Evolutionary conservation across 23 red algal genomes (phyloP).

Genomic region (Cyanidium caldarium): DNA sequence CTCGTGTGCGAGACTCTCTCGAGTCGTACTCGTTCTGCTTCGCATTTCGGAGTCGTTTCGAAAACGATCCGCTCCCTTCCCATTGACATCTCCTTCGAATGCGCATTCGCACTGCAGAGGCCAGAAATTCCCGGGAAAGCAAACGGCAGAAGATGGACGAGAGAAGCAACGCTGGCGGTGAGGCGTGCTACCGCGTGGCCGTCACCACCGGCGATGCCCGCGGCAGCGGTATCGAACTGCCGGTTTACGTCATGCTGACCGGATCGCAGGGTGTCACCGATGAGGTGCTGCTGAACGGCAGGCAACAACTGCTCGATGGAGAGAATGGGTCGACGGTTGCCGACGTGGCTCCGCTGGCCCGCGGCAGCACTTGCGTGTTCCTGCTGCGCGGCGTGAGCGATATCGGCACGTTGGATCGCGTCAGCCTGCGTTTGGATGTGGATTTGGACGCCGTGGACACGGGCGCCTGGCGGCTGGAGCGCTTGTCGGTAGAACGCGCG

Average conservation of each 20-base stretch:
- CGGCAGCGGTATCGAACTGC: not conserved
- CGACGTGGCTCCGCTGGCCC: not conserved
- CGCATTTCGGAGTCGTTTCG: too few relatives aligned
- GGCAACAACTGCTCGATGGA: not conserved
- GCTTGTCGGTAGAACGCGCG: not conserved
- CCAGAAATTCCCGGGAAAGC: too few relatives aligned
- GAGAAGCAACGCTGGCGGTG: too few relatives aligned
- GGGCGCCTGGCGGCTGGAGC: not conserved
- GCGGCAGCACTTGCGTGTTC: not conserved
- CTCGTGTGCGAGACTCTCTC: too few relatives aligned
- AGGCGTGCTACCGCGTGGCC: not conserved
- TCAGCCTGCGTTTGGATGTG: not conserved
- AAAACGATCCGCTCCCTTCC: too few relatives aligned
- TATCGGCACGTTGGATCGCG: not conserved
- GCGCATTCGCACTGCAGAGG: too few relatives aligned
- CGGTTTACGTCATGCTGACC: not conserved
- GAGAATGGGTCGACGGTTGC: not conserved
- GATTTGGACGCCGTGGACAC: not conserved
- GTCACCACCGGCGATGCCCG: not conserved
- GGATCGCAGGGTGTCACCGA: not conserved
- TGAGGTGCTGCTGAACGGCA: not conserved
- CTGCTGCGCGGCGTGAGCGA: not conserved
- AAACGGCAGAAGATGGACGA: too few relatives aligned
- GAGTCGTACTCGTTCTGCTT: too few relatives aligned
- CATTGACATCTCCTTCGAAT: too few relatives aligned